Evolutionary conservation across 768 basidiomycete species (phyloP), one percentile per base, ranked within the genome.

Genomic region (Dioszegia aurantiaca): DNA sequence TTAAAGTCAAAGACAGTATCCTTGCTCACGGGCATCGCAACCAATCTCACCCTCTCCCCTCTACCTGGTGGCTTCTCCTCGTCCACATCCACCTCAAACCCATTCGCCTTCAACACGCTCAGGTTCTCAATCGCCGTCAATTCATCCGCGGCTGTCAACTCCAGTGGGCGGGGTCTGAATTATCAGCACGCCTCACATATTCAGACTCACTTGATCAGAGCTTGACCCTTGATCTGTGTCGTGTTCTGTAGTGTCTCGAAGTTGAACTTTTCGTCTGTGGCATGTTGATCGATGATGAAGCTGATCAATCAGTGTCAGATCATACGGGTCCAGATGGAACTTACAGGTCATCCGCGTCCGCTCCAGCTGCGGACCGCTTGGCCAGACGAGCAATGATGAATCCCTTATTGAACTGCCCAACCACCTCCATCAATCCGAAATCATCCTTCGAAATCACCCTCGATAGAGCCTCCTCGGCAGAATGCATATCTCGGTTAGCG

Each of bases 191-290:
- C 27, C 30, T 27, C 21, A n/a, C 46, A 33, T 11, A 19, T n/a
- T 37, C 10, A 4, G 27, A 43, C 84, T 55, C 64, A 93, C 93
- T 82, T 82, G 73, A 94, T 83, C 3, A 98, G 80, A 60, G 80
- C 84, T 68, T 98, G 94, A 1, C 88, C 89, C 64, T 88, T 83
- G 57, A 99, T 92, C 51, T 82, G 83, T 11, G 93, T 97, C n/a
- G 86, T 90, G 63, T 83, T 81, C 75, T 98, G 94, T 57, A 98
- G 78, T 1, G 84, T 88, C 80, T 98, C 95, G 72, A 98, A 98
- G 73, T 98, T 98, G 78, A 89, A 97, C 79, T 98, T 98, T 77
- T 98, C 95, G 76, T 99, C 95, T 4, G 90, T 86, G 4, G 94
- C 94, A 76, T 98, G 94, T 72, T 98, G 94, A 68, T 98, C 94